These are phyloP conservation scores for Liriodendron chinense DNA, from an alignment of 164 flowering plant species.

Conservation along the genomic window DNA sequence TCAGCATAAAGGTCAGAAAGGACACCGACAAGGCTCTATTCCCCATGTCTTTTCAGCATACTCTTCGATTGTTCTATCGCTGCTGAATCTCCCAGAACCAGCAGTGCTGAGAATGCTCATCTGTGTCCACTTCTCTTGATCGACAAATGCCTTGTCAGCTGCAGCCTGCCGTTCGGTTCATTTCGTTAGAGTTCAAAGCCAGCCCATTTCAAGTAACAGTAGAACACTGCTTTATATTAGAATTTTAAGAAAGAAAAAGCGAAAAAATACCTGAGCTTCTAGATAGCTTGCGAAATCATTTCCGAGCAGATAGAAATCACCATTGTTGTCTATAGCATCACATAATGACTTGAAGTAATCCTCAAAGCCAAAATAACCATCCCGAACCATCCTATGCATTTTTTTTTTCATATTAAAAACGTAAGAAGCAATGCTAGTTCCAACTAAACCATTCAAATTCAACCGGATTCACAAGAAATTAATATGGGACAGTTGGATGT, in stretches of 20 bases:
- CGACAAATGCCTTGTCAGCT: constrained; percentile 52
- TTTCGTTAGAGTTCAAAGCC: neutral
- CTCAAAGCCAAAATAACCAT: constrained; percentile 53
- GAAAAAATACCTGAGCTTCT: constrained; percentile 49
- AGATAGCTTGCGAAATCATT: constrained; percentile 53
- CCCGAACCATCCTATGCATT: constrained; percentile 50
- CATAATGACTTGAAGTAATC: constrained; percentile 59
- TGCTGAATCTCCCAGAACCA: constrained; percentile 57
- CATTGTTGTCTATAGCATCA: constrained; percentile 36
- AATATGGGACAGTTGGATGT: neutral
- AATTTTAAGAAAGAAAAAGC: neutral
- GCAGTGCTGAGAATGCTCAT: constrained; percentile 61
- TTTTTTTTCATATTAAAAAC: neutral
- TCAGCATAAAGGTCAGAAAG: constrained; percentile 20
- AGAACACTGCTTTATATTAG: neutral
- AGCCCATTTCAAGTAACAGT: neutral
- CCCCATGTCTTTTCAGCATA: constrained; percentile 56
- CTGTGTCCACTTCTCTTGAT: constrained; percentile 50
- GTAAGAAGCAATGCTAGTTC: neutral
- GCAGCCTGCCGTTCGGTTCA: constrained; percentile 33
- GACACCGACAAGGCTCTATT: constrained; percentile 46
- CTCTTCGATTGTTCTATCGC: constrained; percentile 50
- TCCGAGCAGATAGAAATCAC: constrained; percentile 61
- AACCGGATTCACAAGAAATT: neutral
- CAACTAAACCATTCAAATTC: neutral